Evolutionary conservation across 768 basidiomycete species (phyloP).

Genomic region (Suillus brevipes): DNA sequence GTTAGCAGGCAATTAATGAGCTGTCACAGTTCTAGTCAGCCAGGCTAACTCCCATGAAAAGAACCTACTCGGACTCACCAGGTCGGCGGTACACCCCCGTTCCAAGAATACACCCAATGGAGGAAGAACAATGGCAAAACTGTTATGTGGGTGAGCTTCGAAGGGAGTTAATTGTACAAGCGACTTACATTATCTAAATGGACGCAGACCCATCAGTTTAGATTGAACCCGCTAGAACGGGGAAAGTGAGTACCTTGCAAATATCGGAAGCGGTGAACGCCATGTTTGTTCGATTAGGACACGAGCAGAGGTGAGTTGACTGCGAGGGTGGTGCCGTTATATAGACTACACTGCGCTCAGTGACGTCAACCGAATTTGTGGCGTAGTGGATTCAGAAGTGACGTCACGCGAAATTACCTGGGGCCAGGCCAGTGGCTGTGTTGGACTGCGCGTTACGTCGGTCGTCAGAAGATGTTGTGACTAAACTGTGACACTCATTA

Average conservation of each 20-base stretch:
- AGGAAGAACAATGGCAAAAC: constrained; percentile 71
- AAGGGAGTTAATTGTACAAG: not conserved
- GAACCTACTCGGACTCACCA: constrained; percentile 55
- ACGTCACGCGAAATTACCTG: not conserved
- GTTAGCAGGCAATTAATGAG: constrained; percentile 79
- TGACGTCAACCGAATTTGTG: constrained; percentile 28
- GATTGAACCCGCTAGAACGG: not conserved
- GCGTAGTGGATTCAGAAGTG: constrained; percentile 15
- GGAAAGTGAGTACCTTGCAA: constrained; percentile 63
- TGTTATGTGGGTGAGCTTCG: constrained; percentile 28
- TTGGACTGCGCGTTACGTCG: not conserved
- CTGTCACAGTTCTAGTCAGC: constrained; percentile 17
- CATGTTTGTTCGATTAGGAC: constrained; percentile 39
- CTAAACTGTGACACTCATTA: not conserved
- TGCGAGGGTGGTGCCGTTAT: not conserved
- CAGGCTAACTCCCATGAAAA: not conserved
- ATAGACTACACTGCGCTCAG: constrained; percentile 1
- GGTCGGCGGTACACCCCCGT: constrained; percentile 76
- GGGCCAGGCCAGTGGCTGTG: not conserved
- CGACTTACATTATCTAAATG: constrained; percentile 46
- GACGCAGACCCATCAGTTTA: not conserved
- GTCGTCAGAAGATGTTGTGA: too few species aligned
- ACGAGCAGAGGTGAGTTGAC: too few species aligned
- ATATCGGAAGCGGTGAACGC: constrained; percentile 73
- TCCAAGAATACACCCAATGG: constrained; percentile 89